Evolutionary conservation across 345 rosid species (phyloP), one percentile per base, ranked within the genome.

Genomic region (Syzygium jambos): DNA sequence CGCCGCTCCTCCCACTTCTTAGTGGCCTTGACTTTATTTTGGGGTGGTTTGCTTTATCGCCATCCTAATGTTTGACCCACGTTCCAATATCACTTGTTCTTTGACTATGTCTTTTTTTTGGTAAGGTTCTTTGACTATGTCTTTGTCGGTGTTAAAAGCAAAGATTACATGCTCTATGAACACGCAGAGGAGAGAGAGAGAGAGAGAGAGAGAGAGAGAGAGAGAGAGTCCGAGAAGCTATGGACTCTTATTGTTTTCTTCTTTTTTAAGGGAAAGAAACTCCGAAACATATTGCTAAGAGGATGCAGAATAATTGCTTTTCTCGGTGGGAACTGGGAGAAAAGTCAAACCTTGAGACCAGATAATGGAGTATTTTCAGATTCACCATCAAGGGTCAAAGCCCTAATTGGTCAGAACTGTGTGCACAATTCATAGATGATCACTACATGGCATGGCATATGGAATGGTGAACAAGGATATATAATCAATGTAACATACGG

Each of bases 11-110:
- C 54, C 87, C 29, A 57, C 86, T 84, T 55, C 85, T 86, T 51
- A 88, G 92, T 90, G 90, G 85, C 29, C 88, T 91, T 87, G 91
- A 91, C 92, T 85, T 88, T 15, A 6, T 85, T 89, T 65, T 19
- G 13, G 25, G 12, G 43, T 1, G 80, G 49, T 9, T 1, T 73
- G 49, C 80, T 73, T 73, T 73, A 19, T 73, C 8, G 15, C 49
- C 80, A 9, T 68, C 14, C 49, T 10, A 73, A 73, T 85, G 88
- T 93, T 91, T 90, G 94, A 91, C 92, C 83, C 86, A 52, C 46
- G 88, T 78, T 17, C 53, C 78, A 46, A 61, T 15, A 84, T 30
- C 11, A 84, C 84, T 52, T 87, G 53, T 85, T 46, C 22, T 86
- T 90, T 87, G 92, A 89, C 88, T 43, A 87, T 30, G 53, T 86